Conservation (phyloP, 108 stramenopile genomes). For the Skeletonema menzelii region DNA sequence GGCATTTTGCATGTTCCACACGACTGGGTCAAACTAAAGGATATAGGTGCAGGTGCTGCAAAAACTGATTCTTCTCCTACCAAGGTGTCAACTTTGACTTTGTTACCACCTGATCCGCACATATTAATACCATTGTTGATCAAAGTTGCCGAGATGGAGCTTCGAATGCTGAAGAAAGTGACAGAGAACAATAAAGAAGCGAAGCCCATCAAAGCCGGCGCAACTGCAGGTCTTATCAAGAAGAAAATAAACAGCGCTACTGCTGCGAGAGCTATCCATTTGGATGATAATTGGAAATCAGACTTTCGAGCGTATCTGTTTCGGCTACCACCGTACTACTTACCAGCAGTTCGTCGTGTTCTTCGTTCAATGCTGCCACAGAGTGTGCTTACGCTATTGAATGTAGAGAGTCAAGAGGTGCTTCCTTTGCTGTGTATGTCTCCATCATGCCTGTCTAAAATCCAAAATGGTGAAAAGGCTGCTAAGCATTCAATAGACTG, state of each 20-base stretch:
- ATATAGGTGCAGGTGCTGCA: slow-evolving; percentile 15
- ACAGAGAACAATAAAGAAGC: slow-evolving; percentile 39
- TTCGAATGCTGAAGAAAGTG: slow-evolving; percentile 59
- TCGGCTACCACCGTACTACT: slow-evolving; percentile 77
- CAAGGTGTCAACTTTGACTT: slow-evolving; percentile 64
- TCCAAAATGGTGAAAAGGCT: slow-evolving; percentile 63
- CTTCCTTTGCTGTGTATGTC: slow-evolving; percentile 67
- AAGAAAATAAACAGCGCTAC: slow-evolving; percentile 40
- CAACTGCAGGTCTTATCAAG: slow-evolving; percentile 22
- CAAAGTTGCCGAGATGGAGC: slow-evolving; percentile 67
- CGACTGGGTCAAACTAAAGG: slow-evolving; percentile 28
- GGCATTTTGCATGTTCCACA: slow-evolving; percentile 76
- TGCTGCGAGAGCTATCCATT: slow-evolving; percentile 43
- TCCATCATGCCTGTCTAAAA: slow-evolving; percentile 65
- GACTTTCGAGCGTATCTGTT: slow-evolving; percentile 77
- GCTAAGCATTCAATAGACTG: slow-evolving; percentile 61
- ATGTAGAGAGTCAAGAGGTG: slow-evolving; percentile 41
- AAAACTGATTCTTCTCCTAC: slow-evolving; percentile 4
- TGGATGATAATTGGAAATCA: slow-evolving; percentile 76
- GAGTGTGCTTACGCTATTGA: slow-evolving; percentile 51
- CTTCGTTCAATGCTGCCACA: slow-evolving; percentile 67
- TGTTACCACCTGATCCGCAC: slow-evolving; percentile 84
- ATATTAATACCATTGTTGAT: slow-evolving; percentile 73
- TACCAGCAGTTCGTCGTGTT: slow-evolving; percentile 55
- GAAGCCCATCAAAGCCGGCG: slow-evolving; percentile 13